Conservation (phyloP, 176 grass and related monocot species). For the Panicum miliaceum region DNA sequence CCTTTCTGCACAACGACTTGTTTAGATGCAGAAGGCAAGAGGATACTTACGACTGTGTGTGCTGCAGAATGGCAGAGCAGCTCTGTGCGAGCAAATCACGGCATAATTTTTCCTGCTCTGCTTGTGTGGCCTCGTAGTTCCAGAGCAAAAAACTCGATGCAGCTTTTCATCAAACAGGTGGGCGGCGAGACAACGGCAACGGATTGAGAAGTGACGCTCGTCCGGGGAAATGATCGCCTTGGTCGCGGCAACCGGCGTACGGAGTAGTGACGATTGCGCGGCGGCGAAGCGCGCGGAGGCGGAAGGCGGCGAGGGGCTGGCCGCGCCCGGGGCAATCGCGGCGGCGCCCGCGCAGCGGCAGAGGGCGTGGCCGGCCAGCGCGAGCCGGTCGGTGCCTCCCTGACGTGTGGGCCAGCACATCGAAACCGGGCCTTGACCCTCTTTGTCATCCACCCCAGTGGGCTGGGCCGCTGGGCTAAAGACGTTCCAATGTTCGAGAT, state of each 20-base stretch:
- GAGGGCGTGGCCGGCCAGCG: too few relatives aligned
- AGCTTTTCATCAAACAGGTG: background rate
- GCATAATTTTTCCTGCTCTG: background rate
- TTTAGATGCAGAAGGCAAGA: background rate
- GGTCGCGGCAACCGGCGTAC: background rate
- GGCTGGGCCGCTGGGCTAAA: too few relatives aligned
- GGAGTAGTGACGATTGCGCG: background rate
- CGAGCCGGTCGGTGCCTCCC: too few relatives aligned
- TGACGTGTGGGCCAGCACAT: too few relatives aligned
- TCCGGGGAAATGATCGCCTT: background rate
- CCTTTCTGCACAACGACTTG: background rate
- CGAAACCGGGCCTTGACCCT: too few relatives aligned
- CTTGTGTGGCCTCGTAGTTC: too few relatives aligned
- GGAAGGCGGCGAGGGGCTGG: background rate
- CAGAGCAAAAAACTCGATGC: too few relatives aligned
- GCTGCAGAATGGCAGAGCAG: constrained; percentile 36
- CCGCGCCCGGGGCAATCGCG: background rate
- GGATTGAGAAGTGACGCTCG: background rate
- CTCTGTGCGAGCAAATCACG: background rate
- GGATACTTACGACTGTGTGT: background rate
- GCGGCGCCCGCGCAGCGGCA: too few relatives aligned
- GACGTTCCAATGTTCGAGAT: too few relatives aligned
- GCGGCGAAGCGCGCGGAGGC: background rate
- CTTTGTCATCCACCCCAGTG: too few relatives aligned
- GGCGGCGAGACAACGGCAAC: background rate